phyloP scores from a whole-genome alignment of 1,284 basidiomycete species.

The Marasmius sp. region DNA sequence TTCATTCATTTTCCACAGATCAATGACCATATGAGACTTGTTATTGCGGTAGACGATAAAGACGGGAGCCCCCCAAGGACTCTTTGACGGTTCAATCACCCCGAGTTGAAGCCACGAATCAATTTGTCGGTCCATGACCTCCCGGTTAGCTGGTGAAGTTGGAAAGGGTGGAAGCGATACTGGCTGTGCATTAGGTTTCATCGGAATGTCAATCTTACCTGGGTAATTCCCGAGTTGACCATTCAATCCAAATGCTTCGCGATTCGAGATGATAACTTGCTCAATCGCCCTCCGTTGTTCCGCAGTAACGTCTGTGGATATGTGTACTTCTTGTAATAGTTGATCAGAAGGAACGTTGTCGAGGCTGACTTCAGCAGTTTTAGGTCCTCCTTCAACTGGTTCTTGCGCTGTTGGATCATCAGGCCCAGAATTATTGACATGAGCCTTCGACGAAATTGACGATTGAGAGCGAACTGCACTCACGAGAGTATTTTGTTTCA shows the following conservation, averaged over 20 bases:
- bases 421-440: not conserved
- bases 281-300: too few species aligned
- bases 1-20: too few species aligned
- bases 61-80: constrained; percentile 26
- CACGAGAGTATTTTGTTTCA: too few species aligned
- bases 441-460: too few species aligned
- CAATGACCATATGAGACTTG: constrained; percentile 26
- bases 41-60: constrained; percentile 25
- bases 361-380: constrained; percentile 18
- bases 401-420: not conserved
- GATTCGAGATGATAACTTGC: too few species aligned
- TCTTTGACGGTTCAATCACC: constrained; percentile 28
- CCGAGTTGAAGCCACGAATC: constrained; percentile 21
- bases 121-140: constrained; percentile 28
- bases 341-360: too few species aligned
- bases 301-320: too few species aligned
- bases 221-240: constrained; percentile 21
- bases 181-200: constrained; percentile 18
- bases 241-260: constrained; percentile 26
- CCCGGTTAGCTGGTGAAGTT: constrained; percentile 24
- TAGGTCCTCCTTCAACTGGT: constrained; percentile 18
- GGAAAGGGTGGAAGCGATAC: constrained; percentile 23
- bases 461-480: too few species aligned
- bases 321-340: too few species aligned
- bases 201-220: constrained; percentile 17